phyloP scores from a whole-genome alignment of 1,284 basidiomycete genomes.

The Irpex sp. region DNA sequence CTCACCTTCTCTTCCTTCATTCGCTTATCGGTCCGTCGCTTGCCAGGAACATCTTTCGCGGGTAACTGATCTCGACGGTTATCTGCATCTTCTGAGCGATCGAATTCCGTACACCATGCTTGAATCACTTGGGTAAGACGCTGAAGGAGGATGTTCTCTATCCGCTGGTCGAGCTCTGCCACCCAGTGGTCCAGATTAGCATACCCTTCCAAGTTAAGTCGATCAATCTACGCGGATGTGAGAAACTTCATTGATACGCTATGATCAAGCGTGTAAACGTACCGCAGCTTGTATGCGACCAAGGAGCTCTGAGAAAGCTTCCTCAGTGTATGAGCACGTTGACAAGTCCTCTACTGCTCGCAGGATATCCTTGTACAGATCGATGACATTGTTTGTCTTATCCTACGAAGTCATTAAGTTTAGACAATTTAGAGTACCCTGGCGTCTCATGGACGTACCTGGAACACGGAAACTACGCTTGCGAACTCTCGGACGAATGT shows the following conservation, averaged over 20 bases:
- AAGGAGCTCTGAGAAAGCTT: constrained; percentile 80
- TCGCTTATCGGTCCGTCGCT: constrained; percentile 62
- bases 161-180: constrained; percentile 80
- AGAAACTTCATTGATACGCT: neutral
- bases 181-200: constrained; percentile 99
- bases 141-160: constrained; percentile 80
- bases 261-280: constrained; percentile 24
- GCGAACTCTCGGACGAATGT: constrained; percentile 96
- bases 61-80: constrained; percentile 48
- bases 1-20: constrained; percentile 71
- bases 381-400: constrained; percentile 92
- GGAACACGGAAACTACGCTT: constrained; percentile 83
- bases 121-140: constrained; percentile 80
- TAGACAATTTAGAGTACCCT: neutral
- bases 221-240: constrained; percentile 66
- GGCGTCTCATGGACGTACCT: constrained; percentile 41
- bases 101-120: constrained; percentile 88
- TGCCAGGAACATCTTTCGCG: constrained; percentile 53
- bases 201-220: constrained; percentile 93
- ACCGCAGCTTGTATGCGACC: constrained; percentile 85
- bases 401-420: constrained; percentile 49
- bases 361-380: constrained; percentile 84
- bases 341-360: constrained; percentile 83
- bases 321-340: constrained; percentile 81
- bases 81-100: constrained; percentile 56